Percentiles rank a stretch among this genome's conserved stretches.
Evolutionary conservation across 768 basidiomycete species (phyloP).

Genomic region (Serendipita sp.): DNA sequence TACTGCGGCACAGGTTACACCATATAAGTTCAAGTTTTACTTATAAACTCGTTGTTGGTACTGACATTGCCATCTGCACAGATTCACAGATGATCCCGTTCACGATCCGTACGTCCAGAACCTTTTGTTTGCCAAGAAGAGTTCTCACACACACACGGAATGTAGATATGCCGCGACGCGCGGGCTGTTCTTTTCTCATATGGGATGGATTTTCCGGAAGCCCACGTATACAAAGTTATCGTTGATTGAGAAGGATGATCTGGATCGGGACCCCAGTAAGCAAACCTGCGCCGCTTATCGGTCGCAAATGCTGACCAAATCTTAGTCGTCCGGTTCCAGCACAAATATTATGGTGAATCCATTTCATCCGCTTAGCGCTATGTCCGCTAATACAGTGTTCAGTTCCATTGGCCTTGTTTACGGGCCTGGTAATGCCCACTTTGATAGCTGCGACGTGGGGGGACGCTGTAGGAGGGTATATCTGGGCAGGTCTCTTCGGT

Average conservation of each 20-base stretch:
- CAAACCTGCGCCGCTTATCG: neutral
- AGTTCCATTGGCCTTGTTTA: conserved; percentile 46
- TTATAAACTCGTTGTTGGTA: neutral
- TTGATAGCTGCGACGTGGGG: conserved; percentile 39
- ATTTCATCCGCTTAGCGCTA: neutral
- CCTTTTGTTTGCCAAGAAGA: neutral
- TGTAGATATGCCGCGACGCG: conserved; percentile 53
- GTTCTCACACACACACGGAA: neutral
- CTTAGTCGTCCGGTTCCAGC: conserved; percentile 53
- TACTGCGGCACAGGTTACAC: conserved; percentile 56
- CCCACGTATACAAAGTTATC: conserved; percentile 45
- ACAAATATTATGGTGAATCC: conserved; percentile 41
- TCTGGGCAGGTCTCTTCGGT: conserved; percentile 56
- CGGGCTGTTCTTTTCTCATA: conserved; percentile 59
- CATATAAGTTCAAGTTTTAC: conserved; percentile 31
- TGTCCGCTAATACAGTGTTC: neutral
- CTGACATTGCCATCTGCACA: conserved; percentile 20
- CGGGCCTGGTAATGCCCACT: conserved; percentile 43
- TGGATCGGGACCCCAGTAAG: conserved; percentile 52
- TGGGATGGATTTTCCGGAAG: conserved; percentile 79
- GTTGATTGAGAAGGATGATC: conserved; percentile 48
- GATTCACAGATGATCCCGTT: conserved; percentile 52
- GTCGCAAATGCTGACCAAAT: neutral
- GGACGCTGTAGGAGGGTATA: conserved; percentile 49
- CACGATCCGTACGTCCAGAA: conserved; percentile 41